Percentiles rank a stretch among this genome's conserved stretches.
phyloP scores from a whole-genome alignment of 208 protist species.

The Acanthamoeba castellanii region DNA sequence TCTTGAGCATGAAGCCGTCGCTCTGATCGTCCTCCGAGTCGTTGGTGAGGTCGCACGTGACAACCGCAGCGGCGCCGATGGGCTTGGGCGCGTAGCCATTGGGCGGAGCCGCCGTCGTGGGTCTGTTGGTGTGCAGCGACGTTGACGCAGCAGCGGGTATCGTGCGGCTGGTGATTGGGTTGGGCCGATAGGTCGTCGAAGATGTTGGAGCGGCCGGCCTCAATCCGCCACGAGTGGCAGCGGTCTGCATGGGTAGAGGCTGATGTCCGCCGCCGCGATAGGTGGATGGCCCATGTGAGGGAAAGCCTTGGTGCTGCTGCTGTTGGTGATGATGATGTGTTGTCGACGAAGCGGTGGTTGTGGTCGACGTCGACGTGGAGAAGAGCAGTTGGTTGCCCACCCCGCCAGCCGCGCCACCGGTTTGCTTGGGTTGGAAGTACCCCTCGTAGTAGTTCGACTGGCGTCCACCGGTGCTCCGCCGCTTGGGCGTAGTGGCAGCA shows the following conservation, averaged over 20 bases:
- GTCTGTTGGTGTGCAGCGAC: background rate
- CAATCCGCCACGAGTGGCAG: too few species aligned
- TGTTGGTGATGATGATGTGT: background rate
- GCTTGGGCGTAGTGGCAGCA: background rate
- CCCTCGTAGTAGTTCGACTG: background rate
- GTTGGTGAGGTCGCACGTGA: background rate
- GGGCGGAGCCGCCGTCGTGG: background rate
- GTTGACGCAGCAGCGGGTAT: background rate
- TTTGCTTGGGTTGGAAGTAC: background rate
- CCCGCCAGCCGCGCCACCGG: background rate
- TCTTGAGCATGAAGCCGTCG: slow-evolving; percentile 14
- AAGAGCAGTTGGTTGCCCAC: background rate
- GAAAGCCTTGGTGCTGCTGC: background rate
- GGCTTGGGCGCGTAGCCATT: background rate
- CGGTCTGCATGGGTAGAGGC: background rate
- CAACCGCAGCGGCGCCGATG: background rate
- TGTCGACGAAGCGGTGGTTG: background rate
- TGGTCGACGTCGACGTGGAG: background rate
- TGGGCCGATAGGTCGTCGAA: background rate
- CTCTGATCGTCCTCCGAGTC: background rate
- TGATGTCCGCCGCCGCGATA: background rate
- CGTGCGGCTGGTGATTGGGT: background rate
- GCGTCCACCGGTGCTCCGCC: background rate
- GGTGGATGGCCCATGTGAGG: background rate
- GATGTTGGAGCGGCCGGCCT: background rate